These are phyloP conservation scores for Alternaria arbusti DNA, from an alignment of 2,329 filamentous ascomycete genomes.

Conservation along the genomic window DNA sequence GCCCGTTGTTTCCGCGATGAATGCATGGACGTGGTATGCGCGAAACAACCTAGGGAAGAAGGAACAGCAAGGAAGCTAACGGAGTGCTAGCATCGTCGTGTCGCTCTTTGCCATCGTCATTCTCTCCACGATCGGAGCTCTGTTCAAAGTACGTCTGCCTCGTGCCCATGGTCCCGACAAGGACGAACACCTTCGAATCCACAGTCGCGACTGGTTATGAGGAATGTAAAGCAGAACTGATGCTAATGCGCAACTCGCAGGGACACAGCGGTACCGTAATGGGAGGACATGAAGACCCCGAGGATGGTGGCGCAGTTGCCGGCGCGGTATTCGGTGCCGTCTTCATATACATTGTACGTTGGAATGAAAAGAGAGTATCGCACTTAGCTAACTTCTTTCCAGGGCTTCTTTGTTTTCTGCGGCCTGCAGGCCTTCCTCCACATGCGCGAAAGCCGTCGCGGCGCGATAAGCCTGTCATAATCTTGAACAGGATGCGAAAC, in stretches of 20 bases:
- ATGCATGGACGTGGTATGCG: conserved; percentile 92
- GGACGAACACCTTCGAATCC: neutral
- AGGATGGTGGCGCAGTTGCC: conserved; percentile 79
- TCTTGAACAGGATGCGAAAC: neutral
- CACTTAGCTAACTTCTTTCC: conserved; percentile 5
- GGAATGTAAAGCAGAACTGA: neutral
- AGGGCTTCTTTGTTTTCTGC: conserved; percentile 90
- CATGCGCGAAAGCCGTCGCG: conserved; percentile 79
- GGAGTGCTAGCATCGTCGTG: conserved; percentile 68
- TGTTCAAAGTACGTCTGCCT: conserved; percentile 69
- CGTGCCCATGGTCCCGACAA: neutral
- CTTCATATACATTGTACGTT: conserved; percentile 84
- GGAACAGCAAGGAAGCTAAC: conserved; percentile 19
- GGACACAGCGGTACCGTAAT: conserved; percentile 81
- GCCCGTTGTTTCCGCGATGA: conserved; percentile 87
- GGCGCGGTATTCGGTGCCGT: conserved; percentile 87
- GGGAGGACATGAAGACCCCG: conserved; percentile 72
- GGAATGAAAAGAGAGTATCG: neutral
- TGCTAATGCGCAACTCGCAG: conserved; percentile 44
- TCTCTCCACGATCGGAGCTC: conserved; percentile 68
- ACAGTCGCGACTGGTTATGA: neutral
- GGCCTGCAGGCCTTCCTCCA: conserved; percentile 88
- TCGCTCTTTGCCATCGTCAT: conserved; percentile 70
- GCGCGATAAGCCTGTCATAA: conserved; percentile 77
- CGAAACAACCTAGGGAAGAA: neutral